Evolutionary conservation across 306 rosid genomes (phyloP), one percentile per base, ranked within the genome.

Genomic region (Cucumis cinereus): DNA sequence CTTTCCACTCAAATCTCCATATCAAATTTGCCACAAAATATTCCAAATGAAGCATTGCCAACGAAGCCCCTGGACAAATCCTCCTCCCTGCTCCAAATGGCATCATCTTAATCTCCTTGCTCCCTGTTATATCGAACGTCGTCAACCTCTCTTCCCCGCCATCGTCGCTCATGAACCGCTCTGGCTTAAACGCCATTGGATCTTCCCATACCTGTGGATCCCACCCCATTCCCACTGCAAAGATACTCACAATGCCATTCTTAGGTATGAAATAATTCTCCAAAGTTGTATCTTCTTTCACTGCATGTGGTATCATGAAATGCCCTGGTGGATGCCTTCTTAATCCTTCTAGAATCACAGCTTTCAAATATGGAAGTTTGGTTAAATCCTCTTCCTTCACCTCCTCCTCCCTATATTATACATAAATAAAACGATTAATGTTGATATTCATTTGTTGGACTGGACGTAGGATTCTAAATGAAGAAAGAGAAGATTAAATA

Each of bases 31-130:
- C 78, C 1, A 75, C 54, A 23, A 75, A 75, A 75, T 75, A 75
- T 43, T 75, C 78, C 78, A 75, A 38, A 75, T 75, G 78, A 55
- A 75, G 78, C 12, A 75, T 75, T 11, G 78, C 78, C 22, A 75
- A 14, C 1, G 16, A 15, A 15, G 13, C 16, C 13, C 40, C 78
- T 6, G 78, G 78, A 38, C 78, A 75, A 5, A 75, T 75, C 67
- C 78, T 75, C 69, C 78, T 75, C n/a, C 78, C 78, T 3, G 23
- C 68, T 1, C 78, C 78, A 13, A 75, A 75, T 2, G 78, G 78
- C 78, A 75, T 75, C 78, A 75, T 75, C 68, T 75, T 75, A 7
- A 75, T 75, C 78, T 75, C 78, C 26, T 75, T 75, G 36, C 54
- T 75, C 15, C 78, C 68, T 15, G 78, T 75, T 12, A 75, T 40